A percentile compares a stretch with the other conserved stretches of the same genome.
These are phyloP conservation scores for Rhizophlyctis rosea DNA, from an alignment of 192 early-diverging fungal genomes.

Conservation along the genomic window DNA sequence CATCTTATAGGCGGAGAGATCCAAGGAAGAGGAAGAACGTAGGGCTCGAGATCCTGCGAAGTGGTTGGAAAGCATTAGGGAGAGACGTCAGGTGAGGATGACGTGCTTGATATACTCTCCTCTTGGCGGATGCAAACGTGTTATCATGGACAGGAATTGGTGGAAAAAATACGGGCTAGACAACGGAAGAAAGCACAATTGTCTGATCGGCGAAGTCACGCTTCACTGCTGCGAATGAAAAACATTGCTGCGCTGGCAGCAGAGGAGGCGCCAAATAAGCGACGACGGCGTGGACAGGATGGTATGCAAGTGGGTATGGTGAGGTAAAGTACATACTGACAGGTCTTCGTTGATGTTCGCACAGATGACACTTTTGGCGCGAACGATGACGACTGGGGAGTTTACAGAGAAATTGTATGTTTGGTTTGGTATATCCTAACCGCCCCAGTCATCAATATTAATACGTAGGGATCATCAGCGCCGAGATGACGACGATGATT, in stretches of 20 bases:
- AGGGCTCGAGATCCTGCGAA: conserved; percentile 61
- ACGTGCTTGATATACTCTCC: background rate
- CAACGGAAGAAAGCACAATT: conserved; percentile 72
- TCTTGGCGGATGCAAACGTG: background rate
- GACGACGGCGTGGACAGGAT: conserved; percentile 45
- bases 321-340: too few species aligned
- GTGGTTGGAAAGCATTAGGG: conserved; percentile 70
- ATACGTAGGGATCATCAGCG: too few species aligned
- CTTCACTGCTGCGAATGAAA: conserved; percentile 80
- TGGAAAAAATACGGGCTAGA: conserved; percentile 69
- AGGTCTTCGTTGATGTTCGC: too few species aligned
- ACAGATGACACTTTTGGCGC: conserved; percentile 93
- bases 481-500: conserved; percentile 74
- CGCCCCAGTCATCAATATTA: too few species aligned
- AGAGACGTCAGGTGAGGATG: conserved; percentile 48
- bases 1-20: conserved; percentile 52
- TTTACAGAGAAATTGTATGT: conserved; percentile 86
- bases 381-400: conserved; percentile 88
- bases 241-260: conserved; percentile 79
- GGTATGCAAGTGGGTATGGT: conserved; percentile 12
- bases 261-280: conserved; percentile 50
- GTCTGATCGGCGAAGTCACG: conserved; percentile 80
- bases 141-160: conserved; percentile 35
- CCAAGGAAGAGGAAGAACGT: conserved; percentile 68
- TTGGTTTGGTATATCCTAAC: too few species aligned